Conservation (phyloP, 768 basidiomycete species). For the Hygrocybe punicea region DNA sequence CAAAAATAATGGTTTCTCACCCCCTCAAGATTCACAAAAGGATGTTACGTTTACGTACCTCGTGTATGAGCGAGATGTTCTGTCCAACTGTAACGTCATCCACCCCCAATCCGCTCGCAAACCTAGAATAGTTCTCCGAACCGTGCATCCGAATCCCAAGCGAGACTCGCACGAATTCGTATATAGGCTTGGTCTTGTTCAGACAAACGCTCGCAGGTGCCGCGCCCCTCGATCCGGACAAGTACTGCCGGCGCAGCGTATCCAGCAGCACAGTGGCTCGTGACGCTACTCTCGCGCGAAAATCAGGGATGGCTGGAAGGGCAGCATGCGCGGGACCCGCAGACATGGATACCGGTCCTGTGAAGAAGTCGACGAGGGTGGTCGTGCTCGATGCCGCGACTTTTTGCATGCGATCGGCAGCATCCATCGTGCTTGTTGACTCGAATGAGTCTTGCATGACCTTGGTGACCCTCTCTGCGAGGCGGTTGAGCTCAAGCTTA, state of each 20-base stretch:
- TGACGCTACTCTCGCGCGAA: conserved; percentile 53
- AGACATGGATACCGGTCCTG: conserved; percentile 34
- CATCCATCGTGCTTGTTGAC: conserved; percentile 69
- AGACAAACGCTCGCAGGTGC: conserved; percentile 68
- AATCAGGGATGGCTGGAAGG: conserved; percentile 51
- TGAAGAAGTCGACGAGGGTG: conserved; percentile 62
- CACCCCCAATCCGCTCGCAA: conserved; percentile 60
- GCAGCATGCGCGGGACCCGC: conserved; percentile 32
- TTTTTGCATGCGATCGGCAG: conserved; percentile 61
- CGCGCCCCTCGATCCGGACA: conserved; percentile 54
- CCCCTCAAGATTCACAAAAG: too few species aligned
- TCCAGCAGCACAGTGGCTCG: conserved; percentile 47
- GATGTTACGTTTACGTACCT: conserved; percentile 47
- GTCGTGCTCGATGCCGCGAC: conserved; percentile 62
- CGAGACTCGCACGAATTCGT: conserved; percentile 69
- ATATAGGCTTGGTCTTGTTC: conserved; percentile 65
- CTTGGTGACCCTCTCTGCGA: conserved; percentile 39
- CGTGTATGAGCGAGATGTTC: conserved; percentile 71
- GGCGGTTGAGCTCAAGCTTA: conserved; percentile 26
- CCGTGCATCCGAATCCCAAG: conserved; percentile 83
- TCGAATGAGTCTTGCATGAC: conserved; percentile 57
- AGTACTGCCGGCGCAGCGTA: conserved; percentile 51
- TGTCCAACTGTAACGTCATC: conserved; percentile 69
- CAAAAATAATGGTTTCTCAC: not conserved
- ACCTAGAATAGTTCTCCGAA: conserved; percentile 61